These are phyloP conservation scores for Alternaria postmessia DNA, from an alignment of 2,329 filamentous ascomycete genomes.

Conservation along the genomic window DNA sequence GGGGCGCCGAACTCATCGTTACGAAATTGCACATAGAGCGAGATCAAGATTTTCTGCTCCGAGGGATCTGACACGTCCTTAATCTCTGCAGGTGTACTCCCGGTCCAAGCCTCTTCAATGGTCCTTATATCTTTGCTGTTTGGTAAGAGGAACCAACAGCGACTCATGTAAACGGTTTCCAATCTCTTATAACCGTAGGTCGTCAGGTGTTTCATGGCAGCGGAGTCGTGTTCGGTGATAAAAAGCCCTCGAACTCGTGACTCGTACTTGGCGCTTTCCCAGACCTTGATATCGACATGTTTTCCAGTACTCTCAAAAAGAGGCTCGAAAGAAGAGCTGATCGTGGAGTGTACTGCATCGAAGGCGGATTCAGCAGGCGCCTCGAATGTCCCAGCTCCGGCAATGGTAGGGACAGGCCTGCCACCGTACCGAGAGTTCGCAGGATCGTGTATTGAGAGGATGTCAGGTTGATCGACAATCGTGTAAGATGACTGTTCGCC, in stretches of 20 bases:
- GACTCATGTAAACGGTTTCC: background rate
- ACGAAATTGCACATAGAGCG: background rate
- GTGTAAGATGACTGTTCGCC: conserved; percentile 3
- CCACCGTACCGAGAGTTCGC: background rate
- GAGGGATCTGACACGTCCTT: background rate
- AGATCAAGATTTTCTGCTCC: background rate
- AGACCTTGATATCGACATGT: background rate
- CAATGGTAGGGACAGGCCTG: background rate
- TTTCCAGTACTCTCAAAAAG: background rate
- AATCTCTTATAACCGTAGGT: background rate
- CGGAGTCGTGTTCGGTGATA: background rate
- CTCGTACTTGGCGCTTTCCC: conserved; percentile 1
- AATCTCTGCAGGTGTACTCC: background rate
- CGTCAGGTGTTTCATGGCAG: background rate
- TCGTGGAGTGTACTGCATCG: background rate
- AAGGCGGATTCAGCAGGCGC: background rate
- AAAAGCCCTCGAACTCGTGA: conserved; percentile 8
- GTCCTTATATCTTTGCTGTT: background rate
- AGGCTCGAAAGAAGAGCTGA: background rate
- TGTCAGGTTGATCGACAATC: background rate
- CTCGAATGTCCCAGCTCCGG: background rate
- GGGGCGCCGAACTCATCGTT: background rate
- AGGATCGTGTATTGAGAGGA: background rate
- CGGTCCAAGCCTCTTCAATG: conserved; percentile 4
- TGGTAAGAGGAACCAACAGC: background rate